Evolutionary conservation across 2,329 filamentous ascomycete species (phyloP).

Genomic region (Berkeleyomyces basicola): DNA sequence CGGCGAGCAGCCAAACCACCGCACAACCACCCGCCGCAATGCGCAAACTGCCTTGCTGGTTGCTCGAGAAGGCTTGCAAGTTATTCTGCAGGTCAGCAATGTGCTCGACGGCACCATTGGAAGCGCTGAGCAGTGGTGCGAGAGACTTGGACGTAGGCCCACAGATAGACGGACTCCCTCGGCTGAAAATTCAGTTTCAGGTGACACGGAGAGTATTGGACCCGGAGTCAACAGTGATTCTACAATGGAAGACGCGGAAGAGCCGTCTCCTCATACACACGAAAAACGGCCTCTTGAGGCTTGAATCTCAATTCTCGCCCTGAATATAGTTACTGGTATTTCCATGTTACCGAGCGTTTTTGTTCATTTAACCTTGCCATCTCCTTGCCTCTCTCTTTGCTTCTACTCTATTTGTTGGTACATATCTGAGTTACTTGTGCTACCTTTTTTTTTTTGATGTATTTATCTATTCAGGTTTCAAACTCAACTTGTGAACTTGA

Average conservation of each 20-base stretch:
- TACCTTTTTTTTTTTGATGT: not conserved
- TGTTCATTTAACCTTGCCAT: too few relatives aligned
- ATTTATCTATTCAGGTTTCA: not conserved
- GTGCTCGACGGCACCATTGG: constrained; percentile 80
- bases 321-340: not conserved
- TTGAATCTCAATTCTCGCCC: not conserved
- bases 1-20: constrained; percentile 9
- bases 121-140: constrained; percentile 84
- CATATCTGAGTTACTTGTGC: not conserved
- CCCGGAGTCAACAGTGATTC: constrained; percentile 14
- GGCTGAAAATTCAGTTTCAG: constrained; percentile 11
- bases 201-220: not conserved
- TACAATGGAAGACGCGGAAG: constrained; percentile 15
- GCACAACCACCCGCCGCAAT: constrained; percentile 24
- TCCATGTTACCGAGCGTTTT: not conserved
- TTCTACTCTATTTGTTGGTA: too few relatives aligned
- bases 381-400: too few relatives aligned
- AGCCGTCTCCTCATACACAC: constrained; percentile 15
- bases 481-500: too few relatives aligned
- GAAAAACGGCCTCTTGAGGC: constrained; percentile 14
- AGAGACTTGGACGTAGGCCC: constrained; percentile 42
- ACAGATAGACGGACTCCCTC: constrained; percentile 15
- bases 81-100: constrained; percentile 80
- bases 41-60: constrained; percentile 71
- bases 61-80: constrained; percentile 79